Evolutionary conservation across 2,329 filamentous ascomycete genomes (phyloP), one percentile per base, ranked within the genome.

Genomic region (Xylariales sp.): DNA sequence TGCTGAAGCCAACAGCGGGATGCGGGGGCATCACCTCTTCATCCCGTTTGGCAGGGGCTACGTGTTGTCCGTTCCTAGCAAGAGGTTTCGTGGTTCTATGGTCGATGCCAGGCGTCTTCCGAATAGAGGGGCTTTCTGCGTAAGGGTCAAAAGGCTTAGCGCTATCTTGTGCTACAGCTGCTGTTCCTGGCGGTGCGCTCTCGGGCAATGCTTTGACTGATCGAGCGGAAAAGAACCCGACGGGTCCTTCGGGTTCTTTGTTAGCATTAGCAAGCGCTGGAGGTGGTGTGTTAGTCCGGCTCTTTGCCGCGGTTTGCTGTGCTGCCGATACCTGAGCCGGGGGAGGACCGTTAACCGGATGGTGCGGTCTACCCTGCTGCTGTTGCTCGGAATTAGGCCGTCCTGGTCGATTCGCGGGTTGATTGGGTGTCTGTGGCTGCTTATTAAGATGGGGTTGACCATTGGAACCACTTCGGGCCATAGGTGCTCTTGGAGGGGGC

Each of bases 91-190:
- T 90, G 38, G 79, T 83, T 16, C 68, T 80, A 56, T 94, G 88
- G 55, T 96, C 88, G 28, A 96, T 76, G 3, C 90, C 90, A 0
- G 86, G 85, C 0, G 91, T 96, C 58, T 91, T 90, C 46, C 88
- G 80, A 56, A 95, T 89, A 1, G 89, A 93, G 0, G 90, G 89
- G 46, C 83, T 88, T 54, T 90, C 84, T 5, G 80, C 74, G 44
- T 81, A 81, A 3, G 84, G 85, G 52, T 90, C 84, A 60, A 90
- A 91, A 18, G 73, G 68, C 10, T 78, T 72, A 5, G 68, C 67
- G 6, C 65, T 63, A 27, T 68, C 62, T 3, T 69, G 69, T 4
- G 65, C 60, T 4, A 70, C 60, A 62, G 56, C 24, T 66, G 64
- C 8, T 58, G 65, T 34, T 51, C 59, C 47, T 69, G 66, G 29